Conservation (phyloP, 73 alveolate genomes). For the Blepharisma stoltei region DNA sequence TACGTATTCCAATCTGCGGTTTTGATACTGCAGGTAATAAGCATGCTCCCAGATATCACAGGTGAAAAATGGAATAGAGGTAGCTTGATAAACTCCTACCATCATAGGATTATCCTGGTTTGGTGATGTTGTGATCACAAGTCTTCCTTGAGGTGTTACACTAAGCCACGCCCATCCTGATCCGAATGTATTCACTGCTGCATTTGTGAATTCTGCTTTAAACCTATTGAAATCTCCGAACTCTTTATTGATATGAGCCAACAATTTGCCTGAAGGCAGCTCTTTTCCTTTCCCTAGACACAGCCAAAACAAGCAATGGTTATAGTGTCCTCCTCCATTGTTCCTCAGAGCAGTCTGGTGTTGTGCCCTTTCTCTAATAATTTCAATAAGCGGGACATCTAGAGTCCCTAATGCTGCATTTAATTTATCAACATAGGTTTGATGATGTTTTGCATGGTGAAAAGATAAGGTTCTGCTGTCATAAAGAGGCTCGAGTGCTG, state of each 20-base stretch:
- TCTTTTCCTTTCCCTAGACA: background rate
- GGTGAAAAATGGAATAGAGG: constrained; percentile 13
- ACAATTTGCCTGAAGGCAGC: constrained; percentile 23
- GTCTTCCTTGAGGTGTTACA: constrained; percentile 32
- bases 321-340: constrained; percentile 32
- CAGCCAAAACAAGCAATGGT: constrained; percentile 27
- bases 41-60: constrained; percentile 42
- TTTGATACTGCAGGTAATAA: constrained; percentile 34
- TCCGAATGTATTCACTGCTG: constrained; percentile 26
- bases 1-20: constrained; percentile 30
- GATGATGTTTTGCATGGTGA: constrained; percentile 28
- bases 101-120: constrained; percentile 41
- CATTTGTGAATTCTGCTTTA: constrained; percentile 12
- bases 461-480: constrained; percentile 3
- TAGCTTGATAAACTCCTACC: constrained; percentile 20
- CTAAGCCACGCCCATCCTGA: constrained; percentile 44
- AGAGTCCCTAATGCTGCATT: constrained; percentile 8
- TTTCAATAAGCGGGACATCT: background rate
- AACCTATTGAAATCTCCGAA: constrained; percentile 25
- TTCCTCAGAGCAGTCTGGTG: constrained; percentile 17
- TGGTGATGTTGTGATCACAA: constrained; percentile 12
- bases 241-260: background rate
- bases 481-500: constrained; percentile 22
- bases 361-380: background rate
- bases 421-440: constrained; percentile 26